Conservation (phyloP, 371 early-diverging fungal species). For the Apophysomyces trapeziformis region DNA sequence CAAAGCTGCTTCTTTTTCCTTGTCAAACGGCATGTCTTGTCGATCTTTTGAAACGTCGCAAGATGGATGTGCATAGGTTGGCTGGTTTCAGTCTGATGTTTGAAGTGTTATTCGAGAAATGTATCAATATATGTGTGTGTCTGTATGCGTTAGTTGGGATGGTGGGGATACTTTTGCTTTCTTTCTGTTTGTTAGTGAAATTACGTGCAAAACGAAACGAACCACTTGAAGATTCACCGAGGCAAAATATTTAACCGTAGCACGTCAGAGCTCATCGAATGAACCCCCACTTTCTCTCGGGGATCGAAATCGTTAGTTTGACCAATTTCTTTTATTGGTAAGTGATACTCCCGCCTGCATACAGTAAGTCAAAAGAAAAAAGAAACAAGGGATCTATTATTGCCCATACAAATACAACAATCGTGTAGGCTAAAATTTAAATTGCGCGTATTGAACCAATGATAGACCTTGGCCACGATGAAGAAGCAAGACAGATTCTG, state of each 20-base stretch:
- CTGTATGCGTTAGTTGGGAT: no score
- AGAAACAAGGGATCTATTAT: no score
- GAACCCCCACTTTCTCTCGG: no score
- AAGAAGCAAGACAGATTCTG: constrained; percentile 23
- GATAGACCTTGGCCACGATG: constrained; percentile 37
- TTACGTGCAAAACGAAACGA: background rate
- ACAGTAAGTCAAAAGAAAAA: no score
- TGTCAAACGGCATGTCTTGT: constrained; percentile 29
- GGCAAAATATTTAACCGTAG: constrained; percentile 1
- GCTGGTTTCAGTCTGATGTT: background rate
- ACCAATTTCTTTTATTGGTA: no score
- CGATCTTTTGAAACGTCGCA: constrained; percentile 11
- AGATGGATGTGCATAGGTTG: constrained; percentile 5
- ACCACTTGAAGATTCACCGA: constrained; percentile 5
- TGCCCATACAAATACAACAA: background rate
- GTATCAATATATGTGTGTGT: background rate
- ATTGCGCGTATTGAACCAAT: constrained; percentile 26
- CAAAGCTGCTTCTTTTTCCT: constrained; percentile 28
- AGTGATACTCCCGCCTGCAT: no score
- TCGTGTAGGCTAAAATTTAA: background rate
- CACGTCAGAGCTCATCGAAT: no score
- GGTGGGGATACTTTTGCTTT: background rate
- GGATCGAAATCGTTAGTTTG: no score
- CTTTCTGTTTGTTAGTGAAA: background rate
- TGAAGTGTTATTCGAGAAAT: background rate